A percentile compares a stretch with the other conserved stretches of the same genome.
Evolutionary conservation across 306 rosid genomes (phyloP).

Genomic region (Acacia confusa): DNA sequence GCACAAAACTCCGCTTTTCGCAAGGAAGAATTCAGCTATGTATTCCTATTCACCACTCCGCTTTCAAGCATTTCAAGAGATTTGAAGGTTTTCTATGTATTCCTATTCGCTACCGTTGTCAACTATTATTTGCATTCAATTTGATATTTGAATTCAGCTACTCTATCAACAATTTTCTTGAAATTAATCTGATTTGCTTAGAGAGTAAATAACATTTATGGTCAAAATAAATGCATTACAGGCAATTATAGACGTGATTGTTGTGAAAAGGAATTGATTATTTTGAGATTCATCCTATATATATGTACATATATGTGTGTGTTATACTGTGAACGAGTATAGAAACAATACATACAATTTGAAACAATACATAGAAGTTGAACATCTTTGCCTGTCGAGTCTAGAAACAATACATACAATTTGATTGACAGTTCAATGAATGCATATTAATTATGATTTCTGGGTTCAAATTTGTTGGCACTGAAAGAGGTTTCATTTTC

Average conservation of each 20-base stretch:
- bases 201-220: not conserved
- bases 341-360: too few species aligned
- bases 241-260: not conserved
- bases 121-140: not conserved
- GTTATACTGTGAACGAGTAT: too few species aligned
- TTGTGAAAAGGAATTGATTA: constrained; percentile 9
- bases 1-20: constrained; percentile 75
- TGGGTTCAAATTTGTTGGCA: constrained; percentile 17
- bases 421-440: not conserved
- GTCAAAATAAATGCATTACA: not conserved
- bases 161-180: not conserved
- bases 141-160: not conserved
- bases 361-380: not conserved
- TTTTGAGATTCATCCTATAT: not conserved
- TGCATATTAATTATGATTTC: constrained; percentile 1
- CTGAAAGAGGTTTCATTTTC: not conserved
- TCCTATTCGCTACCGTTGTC: constrained; percentile 12
- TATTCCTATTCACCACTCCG: too few species aligned
- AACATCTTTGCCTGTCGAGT: not conserved
- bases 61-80: constrained; percentile 59
- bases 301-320: too few species aligned
- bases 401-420: constrained; percentile 6
- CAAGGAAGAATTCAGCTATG: not conserved
- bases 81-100: constrained; percentile 58
- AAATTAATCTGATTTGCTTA: not conserved